phyloP scores from a whole-genome alignment of 1,139 yeast genomes.

The Debaryomyces nepalensis region DNA sequence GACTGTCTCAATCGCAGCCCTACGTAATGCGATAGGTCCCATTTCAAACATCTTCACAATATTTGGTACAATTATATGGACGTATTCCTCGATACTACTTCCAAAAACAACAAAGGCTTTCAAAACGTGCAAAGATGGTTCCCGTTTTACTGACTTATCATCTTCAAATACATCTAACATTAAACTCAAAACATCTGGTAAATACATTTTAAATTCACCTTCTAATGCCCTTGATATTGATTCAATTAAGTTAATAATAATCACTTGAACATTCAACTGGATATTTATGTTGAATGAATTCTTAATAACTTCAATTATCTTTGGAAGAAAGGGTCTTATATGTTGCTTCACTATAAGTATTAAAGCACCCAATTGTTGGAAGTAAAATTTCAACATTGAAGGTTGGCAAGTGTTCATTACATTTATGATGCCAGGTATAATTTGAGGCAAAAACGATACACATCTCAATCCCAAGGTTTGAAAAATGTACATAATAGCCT shows the following conservation, averaged over 20 bases:
- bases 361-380: constrained; percentile 83
- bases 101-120: constrained; percentile 91
- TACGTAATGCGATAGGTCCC: constrained; percentile 61
- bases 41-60: constrained; percentile 80
- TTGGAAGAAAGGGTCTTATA: constrained; percentile 78
- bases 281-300: constrained; percentile 65
- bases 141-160: constrained; percentile 67
- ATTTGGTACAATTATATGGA: constrained; percentile 83
- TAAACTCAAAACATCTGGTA: constrained; percentile 78
- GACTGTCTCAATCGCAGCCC: constrained; percentile 80
- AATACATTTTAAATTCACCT: constrained; percentile 86
- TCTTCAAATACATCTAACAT: constrained; percentile 78
- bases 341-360: constrained; percentile 87
- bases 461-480: constrained; percentile 87
- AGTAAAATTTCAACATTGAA: constrained; percentile 83
- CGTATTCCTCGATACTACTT: constrained; percentile 83
- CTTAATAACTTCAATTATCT: constrained; percentile 75
- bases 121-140: constrained; percentile 76
- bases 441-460: constrained; percentile 82
- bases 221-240: constrained; percentile 85
- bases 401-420: constrained; percentile 88
- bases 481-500: constrained; percentile 89
- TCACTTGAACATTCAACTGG: constrained; percentile 69
- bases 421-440: constrained; percentile 82
- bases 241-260: constrained; percentile 81